A percentile compares a stretch with the other conserved stretches of the same genome.
These are phyloP conservation scores for Lentinula lateritia DNA, from an alignment of 768 basidiomycete species.

Conservation along the genomic window DNA sequence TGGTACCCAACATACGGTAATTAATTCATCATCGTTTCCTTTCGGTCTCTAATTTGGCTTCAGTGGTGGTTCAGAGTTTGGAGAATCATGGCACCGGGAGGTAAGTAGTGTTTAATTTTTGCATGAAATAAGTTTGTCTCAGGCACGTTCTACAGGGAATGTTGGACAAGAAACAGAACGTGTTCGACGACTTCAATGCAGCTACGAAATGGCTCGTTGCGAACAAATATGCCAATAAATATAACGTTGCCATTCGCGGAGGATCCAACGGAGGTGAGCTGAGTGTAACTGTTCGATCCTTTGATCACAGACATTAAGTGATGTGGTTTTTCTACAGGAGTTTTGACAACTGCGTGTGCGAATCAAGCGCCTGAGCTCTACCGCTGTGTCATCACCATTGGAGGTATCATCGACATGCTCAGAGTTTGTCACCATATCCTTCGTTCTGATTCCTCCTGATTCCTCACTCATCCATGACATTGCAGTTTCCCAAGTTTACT, in stretches of 20 bases:
- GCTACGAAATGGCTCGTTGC: conserved; percentile 2
- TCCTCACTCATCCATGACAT: neutral
- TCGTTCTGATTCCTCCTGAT: neutral
- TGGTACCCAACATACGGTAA: conserved; percentile 2
- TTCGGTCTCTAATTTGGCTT: neutral
- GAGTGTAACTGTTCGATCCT: neutral
- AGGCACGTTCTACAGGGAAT: neutral
- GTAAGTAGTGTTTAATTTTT: neutral
- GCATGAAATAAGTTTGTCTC: neutral
- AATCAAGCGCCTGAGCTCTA: conserved; percentile 4
- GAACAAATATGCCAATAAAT: neutral
- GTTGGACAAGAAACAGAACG: conserved; percentile 4
- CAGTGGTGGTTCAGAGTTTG: conserved; percentile 1
- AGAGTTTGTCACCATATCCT: neutral
- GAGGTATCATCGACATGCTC: conserved; percentile 5
- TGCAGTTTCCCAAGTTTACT: conserved; percentile 1
- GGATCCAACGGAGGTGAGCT: neutral
- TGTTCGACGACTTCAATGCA: conserved; percentile 4
- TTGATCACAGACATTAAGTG: neutral
- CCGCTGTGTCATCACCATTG: conserved; percentile 1
- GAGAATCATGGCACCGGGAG: conserved; percentile 4
- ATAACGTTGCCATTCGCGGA: neutral
- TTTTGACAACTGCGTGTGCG: conserved; percentile 1
- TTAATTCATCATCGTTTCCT: neutral
- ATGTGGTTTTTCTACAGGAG: neutral